A percentile compares a stretch with the other conserved stretches of the same genome.
These are phyloP conservation scores for Nepenthes gracilis DNA, from an alignment of 148 eudicot species.

Conservation along the genomic window DNA sequence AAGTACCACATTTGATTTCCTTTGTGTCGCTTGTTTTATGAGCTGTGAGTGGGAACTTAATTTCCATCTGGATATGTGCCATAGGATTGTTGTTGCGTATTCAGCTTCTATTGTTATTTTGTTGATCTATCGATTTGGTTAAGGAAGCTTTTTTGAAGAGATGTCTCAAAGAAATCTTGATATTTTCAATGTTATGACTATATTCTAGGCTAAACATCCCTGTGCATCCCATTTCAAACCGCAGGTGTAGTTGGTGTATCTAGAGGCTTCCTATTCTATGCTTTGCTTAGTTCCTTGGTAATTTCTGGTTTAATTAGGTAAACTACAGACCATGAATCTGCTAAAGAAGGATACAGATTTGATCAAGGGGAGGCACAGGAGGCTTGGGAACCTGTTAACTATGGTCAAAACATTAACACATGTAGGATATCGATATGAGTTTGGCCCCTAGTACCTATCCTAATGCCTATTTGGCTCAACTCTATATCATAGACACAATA, in stretches of 20 bases:
- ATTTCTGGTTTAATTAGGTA: conserved; percentile 4
- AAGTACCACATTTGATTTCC: too few relatives aligned
- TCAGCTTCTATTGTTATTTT: not conserved
- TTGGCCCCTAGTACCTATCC: too few relatives aligned
- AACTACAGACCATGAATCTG: not conserved
- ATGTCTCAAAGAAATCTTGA: not conserved
- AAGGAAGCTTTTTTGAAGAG: not conserved
- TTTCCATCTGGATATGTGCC: not conserved
- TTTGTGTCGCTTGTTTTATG: not conserved
- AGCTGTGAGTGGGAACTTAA: not conserved
- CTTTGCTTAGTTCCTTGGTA: conserved; percentile 5
- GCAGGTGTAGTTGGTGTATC: conserved; percentile 1
- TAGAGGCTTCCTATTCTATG: conserved; percentile 1
- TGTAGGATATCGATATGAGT: too few relatives aligned
- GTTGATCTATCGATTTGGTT: not conserved
- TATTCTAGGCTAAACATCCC: not conserved
- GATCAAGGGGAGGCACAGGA: not conserved
- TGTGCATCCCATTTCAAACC: conserved; percentile 6
- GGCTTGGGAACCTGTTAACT: too few relatives aligned
- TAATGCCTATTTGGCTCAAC: too few relatives aligned
- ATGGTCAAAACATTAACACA: too few relatives aligned
- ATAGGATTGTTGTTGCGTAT: conserved; percentile 1
- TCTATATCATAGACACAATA: too few relatives aligned
- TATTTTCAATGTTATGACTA: not conserved
- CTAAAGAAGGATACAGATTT: conserved; percentile 4